A percentile compares a stretch with the other conserved stretches of the same genome.
Conservation (phyloP, 176 grass and related monocot species). For the Dendrocalamus sinicus region DNA sequence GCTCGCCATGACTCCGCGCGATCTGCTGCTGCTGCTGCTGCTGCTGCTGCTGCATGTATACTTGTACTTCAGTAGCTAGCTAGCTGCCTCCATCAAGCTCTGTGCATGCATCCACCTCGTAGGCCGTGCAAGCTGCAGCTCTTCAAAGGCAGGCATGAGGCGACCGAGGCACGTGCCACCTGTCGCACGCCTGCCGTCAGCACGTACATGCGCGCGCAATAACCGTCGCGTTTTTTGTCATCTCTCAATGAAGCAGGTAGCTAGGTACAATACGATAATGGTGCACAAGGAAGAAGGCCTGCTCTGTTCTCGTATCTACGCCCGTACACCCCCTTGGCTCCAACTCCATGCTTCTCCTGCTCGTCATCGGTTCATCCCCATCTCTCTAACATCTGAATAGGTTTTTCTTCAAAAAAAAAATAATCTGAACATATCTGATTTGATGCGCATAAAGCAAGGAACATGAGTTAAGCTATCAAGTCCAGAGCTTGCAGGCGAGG, state of each 20-base stretch:
- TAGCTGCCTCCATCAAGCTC: neutral
- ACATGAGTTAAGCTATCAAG: neutral
- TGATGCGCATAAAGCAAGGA: neutral
- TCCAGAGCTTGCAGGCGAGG: no score
- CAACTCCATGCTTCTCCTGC: no score
- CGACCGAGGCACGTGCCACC: neutral
- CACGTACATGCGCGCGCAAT: no score
- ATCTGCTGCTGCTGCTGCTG: neutral
- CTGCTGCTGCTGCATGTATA: neutral
- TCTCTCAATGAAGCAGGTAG: no score
- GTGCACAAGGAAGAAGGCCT: no score
- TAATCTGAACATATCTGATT: neutral
- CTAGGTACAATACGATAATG: no score
- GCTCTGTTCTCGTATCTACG: no score
- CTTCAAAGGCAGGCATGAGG: neutral
- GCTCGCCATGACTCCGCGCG: no score
- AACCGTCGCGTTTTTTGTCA: no score
- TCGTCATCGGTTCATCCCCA: neutral
- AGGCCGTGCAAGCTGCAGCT: neutral
- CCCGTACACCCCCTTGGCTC: no score
- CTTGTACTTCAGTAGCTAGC: no score
- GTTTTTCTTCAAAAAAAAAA: no score
- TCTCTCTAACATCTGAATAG: neutral
- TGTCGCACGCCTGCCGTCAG: neutral
- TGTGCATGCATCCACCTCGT: conserved; percentile 28